Conservation (phyloP, 1,284 basidiomycete genomes). For the Rhodofomes roseus region DNA sequence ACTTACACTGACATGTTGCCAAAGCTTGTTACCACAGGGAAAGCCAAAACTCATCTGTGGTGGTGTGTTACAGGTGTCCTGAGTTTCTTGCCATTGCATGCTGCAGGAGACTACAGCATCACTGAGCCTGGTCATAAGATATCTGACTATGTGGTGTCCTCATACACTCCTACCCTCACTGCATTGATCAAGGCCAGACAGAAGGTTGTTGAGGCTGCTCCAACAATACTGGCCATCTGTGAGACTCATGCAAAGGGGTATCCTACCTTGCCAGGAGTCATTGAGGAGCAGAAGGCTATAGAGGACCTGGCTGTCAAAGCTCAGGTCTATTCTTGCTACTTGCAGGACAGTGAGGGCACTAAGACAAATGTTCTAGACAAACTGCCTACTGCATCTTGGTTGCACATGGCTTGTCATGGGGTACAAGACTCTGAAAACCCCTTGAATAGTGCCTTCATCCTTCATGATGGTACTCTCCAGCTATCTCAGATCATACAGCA, state of each 20-base stretch:
- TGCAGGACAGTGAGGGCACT: conserved; percentile 7
- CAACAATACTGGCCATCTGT: neutral
- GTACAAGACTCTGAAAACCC: conserved; percentile 12
- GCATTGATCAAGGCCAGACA: conserved; percentile 10
- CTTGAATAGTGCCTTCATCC: conserved; percentile 11
- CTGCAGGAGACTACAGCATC: conserved; percentile 12
- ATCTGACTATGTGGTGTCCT: conserved; percentile 19
- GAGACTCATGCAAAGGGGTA: neutral
- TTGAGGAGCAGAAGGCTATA: neutral
- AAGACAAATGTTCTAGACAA: conserved; percentile 14
- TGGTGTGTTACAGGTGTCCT: conserved; percentile 31
- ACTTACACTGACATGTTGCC: too few species aligned
- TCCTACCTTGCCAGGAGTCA: neutral
- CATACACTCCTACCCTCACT: conserved; percentile 23
- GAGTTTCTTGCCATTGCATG: neutral
- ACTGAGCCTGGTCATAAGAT: neutral
- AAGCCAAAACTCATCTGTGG: conserved; percentile 14
- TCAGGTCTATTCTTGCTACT: neutral
- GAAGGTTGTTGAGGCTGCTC: neutral
- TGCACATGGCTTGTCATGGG: conserved; percentile 31
- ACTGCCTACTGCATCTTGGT: conserved; percentile 16
- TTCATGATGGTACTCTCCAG: conserved; percentile 10
- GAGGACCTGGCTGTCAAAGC: neutral
- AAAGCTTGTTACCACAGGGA: too few species aligned
- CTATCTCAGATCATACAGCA: conserved; percentile 12